phyloP scores from a whole-genome alignment of 352 stramenopile genomes.

The Paralagenidium karlingii region DNA sequence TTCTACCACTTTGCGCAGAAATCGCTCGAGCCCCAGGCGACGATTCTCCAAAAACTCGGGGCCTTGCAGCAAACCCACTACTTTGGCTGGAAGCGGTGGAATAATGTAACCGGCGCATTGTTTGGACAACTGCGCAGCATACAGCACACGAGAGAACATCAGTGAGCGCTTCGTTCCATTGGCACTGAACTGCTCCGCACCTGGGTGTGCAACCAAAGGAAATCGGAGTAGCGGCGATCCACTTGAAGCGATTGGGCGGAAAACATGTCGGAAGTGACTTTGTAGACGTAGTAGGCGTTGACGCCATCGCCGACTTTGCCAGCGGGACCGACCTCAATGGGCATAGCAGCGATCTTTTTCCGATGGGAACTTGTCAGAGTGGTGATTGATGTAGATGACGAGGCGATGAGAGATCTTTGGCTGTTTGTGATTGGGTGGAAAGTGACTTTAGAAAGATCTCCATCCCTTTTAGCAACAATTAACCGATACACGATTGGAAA shows the following conservation, averaged over 20 bases:
- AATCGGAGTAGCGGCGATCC: slow-evolving; percentile 79
- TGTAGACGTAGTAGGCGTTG: slow-evolving; percentile 78
- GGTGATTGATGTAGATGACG: neutral
- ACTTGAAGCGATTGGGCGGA: slow-evolving; percentile 23
- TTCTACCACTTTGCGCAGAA: slow-evolving; percentile 59
- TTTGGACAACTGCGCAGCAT: slow-evolving; percentile 17
- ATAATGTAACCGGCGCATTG: slow-evolving; percentile 78
- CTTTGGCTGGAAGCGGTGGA: slow-evolving; percentile 62
- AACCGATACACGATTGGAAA: neutral
- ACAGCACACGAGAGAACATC: too few relatives aligned
- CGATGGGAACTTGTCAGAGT: slow-evolving; percentile 1
- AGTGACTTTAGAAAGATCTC: too few relatives aligned
- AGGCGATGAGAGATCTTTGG: too few relatives aligned
- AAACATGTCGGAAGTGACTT: slow-evolving; percentile 43
- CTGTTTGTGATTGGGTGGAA: too few relatives aligned
- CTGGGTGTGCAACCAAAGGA: slow-evolving; percentile 72
- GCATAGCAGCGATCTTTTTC: slow-evolving; percentile 7
- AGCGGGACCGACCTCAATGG: slow-evolving; percentile 48
- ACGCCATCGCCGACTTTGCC: slow-evolving; percentile 74
- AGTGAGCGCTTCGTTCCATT: too few relatives aligned
- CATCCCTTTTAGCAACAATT: neutral
- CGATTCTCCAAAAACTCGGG: slow-evolving; percentile 71
- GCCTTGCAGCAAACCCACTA: slow-evolving; percentile 63
- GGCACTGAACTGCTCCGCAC: slow-evolving; percentile 6
- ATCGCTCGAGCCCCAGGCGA: slow-evolving; percentile 59